phyloP scores from a whole-genome alignment of 495 filamentous ascomycete genomes.

The Chaetomidium leptoderma region DNA sequence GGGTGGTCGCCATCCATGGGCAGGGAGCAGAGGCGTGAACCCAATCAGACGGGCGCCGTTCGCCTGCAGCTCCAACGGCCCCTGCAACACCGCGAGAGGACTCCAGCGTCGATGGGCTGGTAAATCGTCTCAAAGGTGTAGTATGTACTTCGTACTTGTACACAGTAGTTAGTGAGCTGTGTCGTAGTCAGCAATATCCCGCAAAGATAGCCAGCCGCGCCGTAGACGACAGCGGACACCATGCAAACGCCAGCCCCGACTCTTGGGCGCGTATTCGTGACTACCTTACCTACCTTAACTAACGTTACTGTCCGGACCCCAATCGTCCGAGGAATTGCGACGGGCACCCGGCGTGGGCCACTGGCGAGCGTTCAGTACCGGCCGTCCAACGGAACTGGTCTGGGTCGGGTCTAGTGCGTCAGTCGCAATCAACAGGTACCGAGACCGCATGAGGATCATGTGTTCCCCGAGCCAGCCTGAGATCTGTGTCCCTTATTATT shows the following conservation, averaged over 20 bases:
- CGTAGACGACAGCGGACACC: no score
- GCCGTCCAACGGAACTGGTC: slow-evolving; percentile 2
- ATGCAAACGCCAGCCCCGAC: no score
- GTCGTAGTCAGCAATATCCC: no score
- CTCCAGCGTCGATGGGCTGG: no score
- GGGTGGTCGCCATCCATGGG: not conserved
- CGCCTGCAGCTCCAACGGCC: slow-evolving; percentile 17
- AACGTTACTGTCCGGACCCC: slow-evolving; percentile 1
- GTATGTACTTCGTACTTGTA: no score
- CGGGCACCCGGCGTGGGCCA: not conserved
- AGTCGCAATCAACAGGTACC: slow-evolving; percentile 2
- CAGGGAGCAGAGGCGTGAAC: slow-evolving; percentile 11
- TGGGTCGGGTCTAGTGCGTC: slow-evolving; percentile 1
- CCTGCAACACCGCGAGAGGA: slow-evolving; percentile 22
- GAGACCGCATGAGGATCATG: slow-evolving; percentile 5
- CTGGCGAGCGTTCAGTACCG: not conserved
- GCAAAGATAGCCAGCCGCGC: no score
- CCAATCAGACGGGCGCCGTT: not conserved
- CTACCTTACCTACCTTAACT: no score
- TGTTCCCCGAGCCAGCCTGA: not conserved
- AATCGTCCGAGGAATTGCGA: slow-evolving; percentile 1
- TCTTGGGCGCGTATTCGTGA: no score
- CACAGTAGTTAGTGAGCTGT: no score
- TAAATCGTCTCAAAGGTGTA: no score
- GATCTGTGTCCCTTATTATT: not conserved